phyloP scores from a whole-genome alignment of 2,329 filamentous ascomycete species.

The Beauveria pseudobassiana region DNA sequence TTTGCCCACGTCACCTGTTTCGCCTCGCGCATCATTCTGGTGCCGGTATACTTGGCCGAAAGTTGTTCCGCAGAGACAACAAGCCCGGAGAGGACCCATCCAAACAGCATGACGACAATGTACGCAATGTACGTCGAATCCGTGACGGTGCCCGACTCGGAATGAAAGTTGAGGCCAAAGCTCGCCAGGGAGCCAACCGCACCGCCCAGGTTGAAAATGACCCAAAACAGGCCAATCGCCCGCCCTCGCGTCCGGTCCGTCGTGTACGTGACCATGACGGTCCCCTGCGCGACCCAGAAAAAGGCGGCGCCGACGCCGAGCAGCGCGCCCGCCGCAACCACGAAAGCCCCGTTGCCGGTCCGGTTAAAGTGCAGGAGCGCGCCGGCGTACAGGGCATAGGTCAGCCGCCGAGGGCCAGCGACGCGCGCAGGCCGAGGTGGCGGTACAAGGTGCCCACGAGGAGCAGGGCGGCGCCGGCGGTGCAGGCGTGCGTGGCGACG shows the following conservation, averaged over 20 bases:
- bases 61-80: not conserved
- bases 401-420: not conserved
- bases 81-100: constrained; percentile 34
- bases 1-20: not conserved
- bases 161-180: constrained; percentile 11
- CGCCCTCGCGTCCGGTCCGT: constrained; percentile 27
- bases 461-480: not conserved
- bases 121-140: constrained; percentile 76
- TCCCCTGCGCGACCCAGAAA: constrained; percentile 3
- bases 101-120: constrained; percentile 62
- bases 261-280: not conserved
- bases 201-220: constrained; percentile 40
- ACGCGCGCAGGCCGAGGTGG: not conserved
- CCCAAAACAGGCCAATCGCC: constrained; percentile 36
- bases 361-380: not conserved
- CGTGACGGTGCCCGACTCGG: constrained; percentile 34
- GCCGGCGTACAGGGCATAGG: not conserved
- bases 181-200: constrained; percentile 35
- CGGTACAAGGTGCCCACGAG: not conserved
- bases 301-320: not conserved
- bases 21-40: not conserved
- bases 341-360: not conserved
- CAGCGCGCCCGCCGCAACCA: not conserved
- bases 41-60: not conserved
- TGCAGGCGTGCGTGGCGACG: not conserved